These are phyloP conservation scores for Thielaviopsis musarum DNA, from an alignment of 2,329 filamentous ascomycete species.

Conservation along the genomic window DNA sequence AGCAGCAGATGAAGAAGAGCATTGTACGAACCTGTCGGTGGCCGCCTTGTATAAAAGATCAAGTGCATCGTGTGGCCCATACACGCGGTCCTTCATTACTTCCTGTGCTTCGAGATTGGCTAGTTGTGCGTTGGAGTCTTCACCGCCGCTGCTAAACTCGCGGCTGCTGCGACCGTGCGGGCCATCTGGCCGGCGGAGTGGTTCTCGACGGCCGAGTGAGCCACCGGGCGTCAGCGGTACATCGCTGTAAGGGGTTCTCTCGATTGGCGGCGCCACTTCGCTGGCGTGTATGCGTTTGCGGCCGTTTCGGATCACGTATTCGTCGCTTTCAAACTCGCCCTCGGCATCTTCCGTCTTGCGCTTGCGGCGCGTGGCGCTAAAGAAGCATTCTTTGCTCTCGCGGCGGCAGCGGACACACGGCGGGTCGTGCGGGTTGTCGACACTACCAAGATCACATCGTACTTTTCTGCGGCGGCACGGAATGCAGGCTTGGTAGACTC, in stretches of 20 bases:
- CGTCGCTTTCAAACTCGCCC: slow-evolving; percentile 34
- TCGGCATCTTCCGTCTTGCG: slow-evolving; percentile 52
- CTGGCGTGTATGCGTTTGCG: slow-evolving; percentile 42
- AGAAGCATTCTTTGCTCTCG: slow-evolving; percentile 94
- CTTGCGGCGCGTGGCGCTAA: slow-evolving; percentile 87
- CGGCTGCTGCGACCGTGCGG: slow-evolving; percentile 18
- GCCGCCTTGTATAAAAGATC: slow-evolving; percentile 83
- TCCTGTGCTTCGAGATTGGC: slow-evolving; percentile 49
- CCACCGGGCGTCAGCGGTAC: slow-evolving; percentile 50
- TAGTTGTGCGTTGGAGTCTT: slow-evolving; percentile 42
- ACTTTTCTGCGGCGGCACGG: slow-evolving; percentile 46
- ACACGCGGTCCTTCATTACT: slow-evolving; percentile 56
- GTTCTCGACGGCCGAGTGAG: slow-evolving; percentile 46
- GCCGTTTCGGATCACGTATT: slow-evolving; percentile 57
- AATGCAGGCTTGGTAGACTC: slow-evolving; percentile 47
- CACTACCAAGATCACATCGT: slow-evolving; percentile 48
- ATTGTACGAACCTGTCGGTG: slow-evolving; percentile 36
- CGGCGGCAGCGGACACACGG: slow-evolving; percentile 86
- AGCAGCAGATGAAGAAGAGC: slow-evolving; percentile 4
- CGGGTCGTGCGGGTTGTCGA: slow-evolving; percentile 86
- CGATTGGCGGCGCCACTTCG: slow-evolving; percentile 20
- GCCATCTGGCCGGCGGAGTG: slow-evolving; percentile 42
- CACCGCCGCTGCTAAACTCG: slow-evolving; percentile 19
- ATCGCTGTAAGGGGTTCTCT: slow-evolving; percentile 29
- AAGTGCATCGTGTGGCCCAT: slow-evolving; percentile 81